Base-by-base conservation (phyloP, 2,329 filamentous ascomycete genomes). In the Penicillium sp. region DNA sequence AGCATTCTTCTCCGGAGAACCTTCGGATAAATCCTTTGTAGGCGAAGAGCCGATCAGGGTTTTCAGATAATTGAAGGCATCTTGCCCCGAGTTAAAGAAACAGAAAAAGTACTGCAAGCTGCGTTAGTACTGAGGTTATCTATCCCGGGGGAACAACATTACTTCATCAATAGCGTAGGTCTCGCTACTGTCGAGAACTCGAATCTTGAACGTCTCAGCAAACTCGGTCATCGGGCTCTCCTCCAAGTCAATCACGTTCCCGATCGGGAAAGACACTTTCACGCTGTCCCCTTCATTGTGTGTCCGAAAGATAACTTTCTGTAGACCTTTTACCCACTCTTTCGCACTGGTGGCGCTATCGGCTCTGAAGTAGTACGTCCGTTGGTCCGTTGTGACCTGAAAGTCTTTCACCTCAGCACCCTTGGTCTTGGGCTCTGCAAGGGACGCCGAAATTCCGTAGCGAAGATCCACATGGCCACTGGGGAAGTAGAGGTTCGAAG, bases 261-360 rank as follows among this genome's bases (percentile, higher is more conserved):
- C 79, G 42, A 95, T 86, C 0, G 90, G 91, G 23, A 97, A 72
- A 1, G 87, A 93, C 45, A 97, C 94, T 73, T 97, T 97, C 66
- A 98, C 88, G 63, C 90, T 95, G 64, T 96, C 90, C 8, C 93
- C 91, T 53, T 96, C 91, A 62, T 97, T 97, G 69, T 94, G 90
- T 9, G 89, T 91, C 41, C 90, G 80, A 64, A 97, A 97, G 47
- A 97, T 96, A 57, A 95, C 90, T 49, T 93, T 87, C 63, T 96
- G 91, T 22, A 98, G 74, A 43, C 87, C 83, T 69, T 93, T 93
- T 37, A 96, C 90, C 93, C 93, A 98, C 73, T 97, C 93, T 66
- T 89, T 93, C 9, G 93, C 93, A 63, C 87, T 95, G 3, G 84
- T 78, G 1, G 81, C 77, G 63, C 88, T 96, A 65, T 98, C 93